Percentiles rank a stretch among this genome's conserved stretches.
These are phyloP conservation scores for Poa pratensis DNA, from an alignment of 176 grass and related monocot species.

Conservation along the genomic window DNA sequence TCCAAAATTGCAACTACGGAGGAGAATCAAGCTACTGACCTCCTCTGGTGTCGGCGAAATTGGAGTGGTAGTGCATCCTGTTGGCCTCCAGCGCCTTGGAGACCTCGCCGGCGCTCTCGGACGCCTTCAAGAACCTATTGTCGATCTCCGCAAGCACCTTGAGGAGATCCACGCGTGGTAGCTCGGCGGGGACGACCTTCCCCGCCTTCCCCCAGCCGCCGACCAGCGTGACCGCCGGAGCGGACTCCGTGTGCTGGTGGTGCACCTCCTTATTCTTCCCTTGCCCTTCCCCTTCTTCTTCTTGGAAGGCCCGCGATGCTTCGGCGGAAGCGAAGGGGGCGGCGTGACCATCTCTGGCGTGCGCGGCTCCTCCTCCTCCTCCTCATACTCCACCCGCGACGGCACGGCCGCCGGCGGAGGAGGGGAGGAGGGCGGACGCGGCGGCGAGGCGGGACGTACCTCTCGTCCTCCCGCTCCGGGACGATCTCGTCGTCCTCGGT, in stretches of 20 bases:
- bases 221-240: constrained; percentile 53
- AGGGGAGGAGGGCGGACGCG: constrained; percentile 54
- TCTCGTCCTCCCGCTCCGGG: constrained; percentile 47
- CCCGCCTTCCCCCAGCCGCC: constrained; percentile 51
- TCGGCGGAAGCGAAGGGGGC: constrained; percentile 53
- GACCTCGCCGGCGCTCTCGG: constrained; percentile 79
- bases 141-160: constrained; percentile 77
- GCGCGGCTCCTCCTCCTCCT: constrained; percentile 56
- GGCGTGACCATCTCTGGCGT: constrained; percentile 64
- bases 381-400: constrained; percentile 23
- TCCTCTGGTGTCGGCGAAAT: constrained; percentile 74
- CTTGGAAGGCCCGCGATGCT: constrained; percentile 41
- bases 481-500: constrained; percentile 64
- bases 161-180: constrained; percentile 57
- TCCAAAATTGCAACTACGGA: constrained; percentile 28
- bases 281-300: constrained; percentile 60
- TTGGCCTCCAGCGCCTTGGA: constrained; percentile 90
- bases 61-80: constrained; percentile 99
- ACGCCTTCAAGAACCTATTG: constrained; percentile 80
- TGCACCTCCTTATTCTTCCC: constrained; percentile 53
- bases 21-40: constrained; percentile 61
- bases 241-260: constrained; percentile 86
- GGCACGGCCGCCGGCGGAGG: constrained; percentile 15
- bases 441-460: constrained; percentile 51
- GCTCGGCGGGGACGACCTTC: constrained; percentile 52